phyloP scores from a whole-genome alignment of 108 stramenopile genomes.

The Craspedostauros australis region DNA sequence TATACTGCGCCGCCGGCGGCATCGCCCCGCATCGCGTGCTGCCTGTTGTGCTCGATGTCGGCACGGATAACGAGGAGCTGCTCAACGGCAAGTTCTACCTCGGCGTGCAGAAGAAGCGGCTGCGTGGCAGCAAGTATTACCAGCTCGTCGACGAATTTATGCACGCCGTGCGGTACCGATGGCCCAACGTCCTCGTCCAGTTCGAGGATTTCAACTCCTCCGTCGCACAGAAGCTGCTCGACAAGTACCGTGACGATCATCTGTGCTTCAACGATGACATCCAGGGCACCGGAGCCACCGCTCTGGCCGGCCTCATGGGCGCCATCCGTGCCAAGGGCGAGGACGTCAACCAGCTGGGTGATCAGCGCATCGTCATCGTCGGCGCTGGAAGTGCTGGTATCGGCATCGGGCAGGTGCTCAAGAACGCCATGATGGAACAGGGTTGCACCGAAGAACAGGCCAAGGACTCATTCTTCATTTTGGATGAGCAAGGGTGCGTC shows the following conservation, averaged over 20 bases:
- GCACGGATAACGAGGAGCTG: constrained; percentile 95
- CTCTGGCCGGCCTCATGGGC: constrained; percentile 80
- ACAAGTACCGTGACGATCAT: constrained; percentile 82
- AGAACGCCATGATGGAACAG: constrained; percentile 83
- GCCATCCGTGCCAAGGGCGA: constrained; percentile 74
- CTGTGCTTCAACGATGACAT: constrained; percentile 99
- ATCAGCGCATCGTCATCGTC: constrained; percentile 84
- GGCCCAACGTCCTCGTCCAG: constrained; percentile 89
- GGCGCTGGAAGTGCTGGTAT: constrained; percentile 93
- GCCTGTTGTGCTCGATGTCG: constrained; percentile 94
- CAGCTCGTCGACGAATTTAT: constrained; percentile 96
- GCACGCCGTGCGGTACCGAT: constrained; percentile 87
- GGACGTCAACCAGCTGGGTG: constrained; percentile 59
- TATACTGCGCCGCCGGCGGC: constrained; percentile 98
- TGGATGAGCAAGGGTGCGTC: constrained; percentile 75
- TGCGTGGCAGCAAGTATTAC: constrained; percentile 76
- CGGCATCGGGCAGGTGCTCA: constrained; percentile 85
- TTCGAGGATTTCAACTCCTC: constrained; percentile 97
- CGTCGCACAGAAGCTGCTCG: constrained; percentile 83
- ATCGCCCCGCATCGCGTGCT: constrained; percentile 94
- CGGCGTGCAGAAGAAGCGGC: constrained; percentile 76
- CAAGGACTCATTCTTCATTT: constrained; percentile 70
- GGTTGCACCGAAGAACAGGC: constrained; percentile 72
- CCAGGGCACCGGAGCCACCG: constrained; percentile 92
- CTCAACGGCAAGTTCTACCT: constrained; percentile 89